phyloP scores from a whole-genome alignment of 1,284 basidiomycete species.

The Phellopilus nigrolimitatus region DNA sequence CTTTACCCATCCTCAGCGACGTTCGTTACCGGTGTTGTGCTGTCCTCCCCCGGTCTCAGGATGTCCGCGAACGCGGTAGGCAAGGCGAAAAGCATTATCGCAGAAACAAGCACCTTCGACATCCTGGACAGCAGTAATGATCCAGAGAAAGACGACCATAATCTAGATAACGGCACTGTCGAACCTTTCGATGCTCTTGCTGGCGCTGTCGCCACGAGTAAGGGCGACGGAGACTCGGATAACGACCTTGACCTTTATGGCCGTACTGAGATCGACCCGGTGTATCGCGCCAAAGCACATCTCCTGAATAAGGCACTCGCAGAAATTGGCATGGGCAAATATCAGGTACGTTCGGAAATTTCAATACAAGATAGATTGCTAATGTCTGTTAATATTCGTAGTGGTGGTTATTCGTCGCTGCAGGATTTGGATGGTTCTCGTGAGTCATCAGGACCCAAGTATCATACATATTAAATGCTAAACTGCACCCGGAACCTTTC shows the following conservation, averaged over 20 bases:
- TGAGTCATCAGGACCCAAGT: conserved; percentile 31
- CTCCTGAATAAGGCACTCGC: conserved; percentile 64
- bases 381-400: conserved; percentile 22
- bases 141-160: neutral
- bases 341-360: conserved; percentile 42
- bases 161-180: neutral
- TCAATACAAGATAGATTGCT: neutral
- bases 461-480: neutral
- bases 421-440: conserved; percentile 71
- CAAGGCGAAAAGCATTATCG: neutral
- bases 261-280: conserved; percentile 49
- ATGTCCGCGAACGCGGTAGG: conserved; percentile 4
- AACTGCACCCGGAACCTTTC: neutral
- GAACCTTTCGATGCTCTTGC: neutral
- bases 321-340: conserved; percentile 69
- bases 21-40: conserved; percentile 15
- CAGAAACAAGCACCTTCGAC: neutral
- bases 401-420: conserved; percentile 55
- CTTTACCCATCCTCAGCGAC: neutral
- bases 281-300: conserved; percentile 58
- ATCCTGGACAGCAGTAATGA: neutral
- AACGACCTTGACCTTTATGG: conserved; percentile 39
- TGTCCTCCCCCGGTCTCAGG: conserved; percentile 16
- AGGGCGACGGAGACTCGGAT: neutral
- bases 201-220: conserved; percentile 16